Conservation (phyloP, 2,329 filamentous ascomycete species). For the Colletotrichum noveboracense region DNA sequence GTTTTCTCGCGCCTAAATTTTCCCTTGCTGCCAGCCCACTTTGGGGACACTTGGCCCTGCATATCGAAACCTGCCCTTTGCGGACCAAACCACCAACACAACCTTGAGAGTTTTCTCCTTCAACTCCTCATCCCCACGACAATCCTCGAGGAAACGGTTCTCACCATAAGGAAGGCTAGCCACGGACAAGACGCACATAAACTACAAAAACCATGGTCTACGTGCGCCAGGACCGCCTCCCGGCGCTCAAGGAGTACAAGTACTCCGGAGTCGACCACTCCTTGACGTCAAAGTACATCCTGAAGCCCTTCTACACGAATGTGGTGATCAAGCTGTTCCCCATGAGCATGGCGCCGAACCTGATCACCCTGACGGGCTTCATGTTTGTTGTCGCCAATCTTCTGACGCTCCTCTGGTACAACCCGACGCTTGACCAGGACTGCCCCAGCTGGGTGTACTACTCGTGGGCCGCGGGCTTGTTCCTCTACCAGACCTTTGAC, state of each 20-base stretch:
- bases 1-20: background rate
- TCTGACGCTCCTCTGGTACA: constrained; percentile 93
- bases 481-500: constrained; percentile 98
- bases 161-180: background rate
- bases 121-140: background rate
- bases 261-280: constrained; percentile 93
- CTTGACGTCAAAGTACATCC: constrained; percentile 85
- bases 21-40: background rate
- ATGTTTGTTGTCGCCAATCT: constrained; percentile 89
- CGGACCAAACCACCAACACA: background rate
- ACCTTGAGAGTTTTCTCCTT: background rate
- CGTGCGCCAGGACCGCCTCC: constrained; percentile 89
- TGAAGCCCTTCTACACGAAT: constrained; percentile 98
- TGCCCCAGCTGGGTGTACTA: constrained; percentile 96
- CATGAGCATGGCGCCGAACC: constrained; percentile 88
- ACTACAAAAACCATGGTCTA: constrained; percentile 75
- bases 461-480: constrained; percentile 86
- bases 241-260: constrained; percentile 91
- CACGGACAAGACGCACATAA: background rate
- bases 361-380: constrained; percentile 92
- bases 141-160: background rate
- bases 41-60: constrained; percentile 1
- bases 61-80: background rate
- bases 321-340: constrained; percentile 94
- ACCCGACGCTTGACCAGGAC: constrained; percentile 90